phyloP scores from a whole-genome alignment of 768 basidiomycete species.

The Suillus clintonianus region DNA sequence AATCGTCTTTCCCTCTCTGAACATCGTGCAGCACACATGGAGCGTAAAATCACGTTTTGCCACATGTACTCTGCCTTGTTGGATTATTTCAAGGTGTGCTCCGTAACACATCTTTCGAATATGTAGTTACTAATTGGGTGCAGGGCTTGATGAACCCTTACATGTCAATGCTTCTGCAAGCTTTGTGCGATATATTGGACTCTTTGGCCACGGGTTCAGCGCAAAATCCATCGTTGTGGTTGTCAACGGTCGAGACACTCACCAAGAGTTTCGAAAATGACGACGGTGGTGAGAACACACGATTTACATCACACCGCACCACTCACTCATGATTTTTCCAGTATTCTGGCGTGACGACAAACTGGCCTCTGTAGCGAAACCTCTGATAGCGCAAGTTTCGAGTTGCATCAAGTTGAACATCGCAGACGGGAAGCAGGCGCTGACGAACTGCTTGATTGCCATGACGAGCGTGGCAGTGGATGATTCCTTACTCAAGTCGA shows the following conservation, averaged over 20 bases:
- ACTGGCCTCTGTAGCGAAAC: constrained; percentile 57
- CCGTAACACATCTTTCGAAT: not conserved
- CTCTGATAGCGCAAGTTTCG: constrained; percentile 67
- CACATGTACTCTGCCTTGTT: constrained; percentile 72
- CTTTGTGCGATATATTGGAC: constrained; percentile 65
- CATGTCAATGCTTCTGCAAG: constrained; percentile 72
- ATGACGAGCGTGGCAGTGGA: constrained; percentile 52
- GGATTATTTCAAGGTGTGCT: constrained; percentile 82
- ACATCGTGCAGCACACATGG: constrained; percentile 27
- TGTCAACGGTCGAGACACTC: constrained; percentile 57
- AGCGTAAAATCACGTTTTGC: constrained; percentile 71
- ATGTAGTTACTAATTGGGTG: not conserved
- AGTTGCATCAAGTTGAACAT: constrained; percentile 43
- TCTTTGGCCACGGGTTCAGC: constrained; percentile 33
- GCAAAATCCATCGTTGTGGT: constrained; percentile 58
- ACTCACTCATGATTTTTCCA: constrained; percentile 26
- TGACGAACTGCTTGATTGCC: constrained; percentile 55
- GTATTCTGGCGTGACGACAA: constrained; percentile 92
- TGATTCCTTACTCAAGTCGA: constrained; percentile 62
- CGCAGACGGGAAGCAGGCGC: constrained; percentile 38
- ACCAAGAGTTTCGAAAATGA: constrained; percentile 74
- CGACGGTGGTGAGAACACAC: constrained; percentile 64
- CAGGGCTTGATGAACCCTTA: constrained; percentile 91
- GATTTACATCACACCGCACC: not conserved
- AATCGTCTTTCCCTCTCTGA: not conserved